phyloP scores from a whole-genome alignment of 495 filamentous ascomycete genomes.

The Clohesyomyces aquaticus region DNA sequence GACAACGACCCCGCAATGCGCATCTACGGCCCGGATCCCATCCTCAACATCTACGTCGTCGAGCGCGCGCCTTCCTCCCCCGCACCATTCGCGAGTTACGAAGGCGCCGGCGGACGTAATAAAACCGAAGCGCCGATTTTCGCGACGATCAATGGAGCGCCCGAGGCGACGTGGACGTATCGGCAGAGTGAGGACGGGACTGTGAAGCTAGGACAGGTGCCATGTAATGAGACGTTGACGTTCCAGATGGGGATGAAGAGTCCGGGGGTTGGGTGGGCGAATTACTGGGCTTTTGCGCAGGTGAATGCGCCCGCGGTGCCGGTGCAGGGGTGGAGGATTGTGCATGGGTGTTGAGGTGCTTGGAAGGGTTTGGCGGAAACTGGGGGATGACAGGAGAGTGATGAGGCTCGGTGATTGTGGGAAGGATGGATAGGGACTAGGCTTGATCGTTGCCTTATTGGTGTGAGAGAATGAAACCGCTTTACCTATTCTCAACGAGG shows the following conservation, averaged over 20 bases:
- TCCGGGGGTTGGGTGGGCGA: not conserved
- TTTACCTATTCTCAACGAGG: too few species aligned
- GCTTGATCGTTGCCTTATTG: too few species aligned
- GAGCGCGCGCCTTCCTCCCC: too few species aligned
- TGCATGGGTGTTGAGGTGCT: not conserved
- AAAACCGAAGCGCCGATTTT: too few species aligned
- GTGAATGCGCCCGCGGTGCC: conserved; percentile 9
- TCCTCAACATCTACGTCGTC: not conserved
- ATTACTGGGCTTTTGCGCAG: conserved; percentile 13
- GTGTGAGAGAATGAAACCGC: too few species aligned
- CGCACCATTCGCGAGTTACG: too few species aligned
- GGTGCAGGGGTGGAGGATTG: conserved; percentile 14
- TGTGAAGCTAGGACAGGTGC: not conserved
- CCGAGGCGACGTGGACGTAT: not conserved
- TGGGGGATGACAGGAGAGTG: not conserved
- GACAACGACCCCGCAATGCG: too few species aligned
- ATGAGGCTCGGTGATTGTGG: not conserved
- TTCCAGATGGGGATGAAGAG: conserved; percentile 12
- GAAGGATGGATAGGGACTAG: too few species aligned
- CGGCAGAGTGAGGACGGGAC: not conserved
- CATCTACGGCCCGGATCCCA: not conserved
- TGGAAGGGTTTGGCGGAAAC: not conserved
- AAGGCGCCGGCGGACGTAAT: too few species aligned
- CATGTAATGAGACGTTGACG: conserved; percentile 26
- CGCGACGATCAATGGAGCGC: not conserved